Evolutionary conservation across 1,284 basidiomycete genomes (phyloP), one percentile per base, ranked within the genome.

Genomic region (Sphagnurus paluster): DNA sequence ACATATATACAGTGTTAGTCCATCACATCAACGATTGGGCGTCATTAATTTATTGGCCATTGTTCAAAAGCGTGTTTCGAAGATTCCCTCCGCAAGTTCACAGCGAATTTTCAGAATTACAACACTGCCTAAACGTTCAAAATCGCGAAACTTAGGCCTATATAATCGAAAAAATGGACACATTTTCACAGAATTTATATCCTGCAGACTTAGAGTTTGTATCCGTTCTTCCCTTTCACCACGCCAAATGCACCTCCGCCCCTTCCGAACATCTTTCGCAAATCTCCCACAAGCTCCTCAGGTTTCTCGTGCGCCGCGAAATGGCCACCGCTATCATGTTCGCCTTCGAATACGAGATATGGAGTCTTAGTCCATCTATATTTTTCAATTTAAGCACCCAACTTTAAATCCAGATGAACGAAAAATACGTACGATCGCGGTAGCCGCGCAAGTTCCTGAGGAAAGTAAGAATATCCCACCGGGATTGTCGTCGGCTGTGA

Each of bases 391-490:
- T n/a, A 29, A 35, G 25, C 11, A 26, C 11, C 6, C 6, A 11
- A 7, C 6, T 11, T 7, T 26, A 6, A 26, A 26, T 26, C 25
- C 7, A 7, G 25, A 7, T 11, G 11, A 11, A 6, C 25, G 25
- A 11, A 11, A 26, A 26, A 11, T 6, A 26, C 25, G 25, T 26
- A 26, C 25, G 25, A 26, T 26, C 25, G 25, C 7, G 25, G 25
- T 7, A 26, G 25, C 7, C 6, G 7, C 6, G 11, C 25, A 26
- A 76, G 1, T 23, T 81, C 77, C 39, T 68, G 67, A 0, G 77
- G 76, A 54, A 82, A 81, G 51, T 63, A 66, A 0, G 76, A 76
- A 9, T 71, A 46, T 1, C 79, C 80, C 34, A 71, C 56, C 0
- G 77, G 79, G 16, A 78, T 64, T 1, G 56, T 67, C 8, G 62